These are phyloP conservation scores for Tuber microsphaerosporum DNA, from an alignment of 495 filamentous ascomycete genomes.

Conservation along the genomic window DNA sequence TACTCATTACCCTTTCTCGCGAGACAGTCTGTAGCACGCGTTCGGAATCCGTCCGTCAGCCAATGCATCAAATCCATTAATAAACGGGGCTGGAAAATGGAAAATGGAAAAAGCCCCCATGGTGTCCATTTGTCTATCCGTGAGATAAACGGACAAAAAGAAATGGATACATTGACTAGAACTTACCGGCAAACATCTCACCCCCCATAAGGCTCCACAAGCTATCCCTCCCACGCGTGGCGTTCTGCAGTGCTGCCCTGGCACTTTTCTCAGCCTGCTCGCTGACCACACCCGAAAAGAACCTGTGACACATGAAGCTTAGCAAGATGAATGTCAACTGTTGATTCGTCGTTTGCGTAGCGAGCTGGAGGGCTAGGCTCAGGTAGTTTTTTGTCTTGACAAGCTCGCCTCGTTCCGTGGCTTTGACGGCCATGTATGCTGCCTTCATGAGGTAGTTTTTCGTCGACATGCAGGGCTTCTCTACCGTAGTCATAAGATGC, in stretches of 20 bases:
- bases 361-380: constrained; percentile 51
- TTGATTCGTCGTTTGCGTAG: constrained; percentile 49
- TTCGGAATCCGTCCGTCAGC: background rate
- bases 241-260: constrained; percentile 64
- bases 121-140: background rate
- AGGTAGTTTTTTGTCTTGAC: constrained; percentile 71
- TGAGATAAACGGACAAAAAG: background rate
- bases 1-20: constrained; percentile 37
- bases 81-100: no score
- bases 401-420: constrained; percentile 52
- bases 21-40: constrained; percentile 30
- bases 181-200: constrained; percentile 39
- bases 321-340: constrained; percentile 76
- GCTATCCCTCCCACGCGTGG: constrained; percentile 63
- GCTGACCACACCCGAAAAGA: constrained; percentile 78
- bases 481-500: constrained; percentile 56
- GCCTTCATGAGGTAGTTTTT: constrained; percentile 66
- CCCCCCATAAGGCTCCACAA: constrained; percentile 58
- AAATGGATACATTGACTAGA: background rate
- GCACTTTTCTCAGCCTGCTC: constrained; percentile 88
- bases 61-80: background rate
- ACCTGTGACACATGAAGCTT: constrained; percentile 73
- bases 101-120: background rate
- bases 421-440: constrained; percentile 70
- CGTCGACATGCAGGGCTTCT: constrained; percentile 60